Evolutionary conservation across 2,329 filamentous ascomycete genomes (phyloP).

Genomic region (Emergomyces orientalis): DNA sequence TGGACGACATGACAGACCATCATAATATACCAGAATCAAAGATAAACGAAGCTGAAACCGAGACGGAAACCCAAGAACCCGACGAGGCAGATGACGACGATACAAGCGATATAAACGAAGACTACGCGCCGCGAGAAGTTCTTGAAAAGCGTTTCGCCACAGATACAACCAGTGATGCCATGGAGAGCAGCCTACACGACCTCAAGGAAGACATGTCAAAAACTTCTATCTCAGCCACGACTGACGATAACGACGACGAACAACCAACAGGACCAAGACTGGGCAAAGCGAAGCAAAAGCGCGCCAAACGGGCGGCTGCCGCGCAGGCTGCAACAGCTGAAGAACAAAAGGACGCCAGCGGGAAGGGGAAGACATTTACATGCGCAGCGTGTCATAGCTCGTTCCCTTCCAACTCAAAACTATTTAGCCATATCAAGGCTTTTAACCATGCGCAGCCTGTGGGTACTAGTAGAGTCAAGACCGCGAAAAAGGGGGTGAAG

Average conservation of each 20-base stretch:
- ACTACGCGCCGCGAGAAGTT: conserved; percentile 37
- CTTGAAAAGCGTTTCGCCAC: conserved; percentile 31
- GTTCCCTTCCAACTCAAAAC: conserved; percentile 63
- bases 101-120: conserved; percentile 14
- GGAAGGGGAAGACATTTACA: conserved; percentile 42
- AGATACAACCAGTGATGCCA: conserved; percentile 16
- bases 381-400: conserved; percentile 69
- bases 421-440: conserved; percentile 65
- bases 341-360: conserved; percentile 4
- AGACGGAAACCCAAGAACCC: conserved; percentile 7
- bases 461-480: conserved; percentile 3
- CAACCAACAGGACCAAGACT: conserved; percentile 26
- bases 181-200: neutral
- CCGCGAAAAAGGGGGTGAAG: conserved; percentile 8
- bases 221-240: conserved; percentile 15
- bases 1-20: neutral
- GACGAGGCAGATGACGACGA: conserved; percentile 11
- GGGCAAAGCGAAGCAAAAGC: conserved; percentile 47
- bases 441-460: conserved; percentile 53
- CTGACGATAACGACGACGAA: conserved; percentile 11
- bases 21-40: neutral
- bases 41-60: conserved; percentile 5
- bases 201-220: conserved; percentile 18
- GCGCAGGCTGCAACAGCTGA: conserved; percentile 25
- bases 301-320: conserved; percentile 38